A percentile compares a stretch with the other conserved stretches of the same genome.
Evolutionary conservation across 2,329 filamentous ascomycete species (phyloP).

Genomic region (Thielaviopsis populi): DNA sequence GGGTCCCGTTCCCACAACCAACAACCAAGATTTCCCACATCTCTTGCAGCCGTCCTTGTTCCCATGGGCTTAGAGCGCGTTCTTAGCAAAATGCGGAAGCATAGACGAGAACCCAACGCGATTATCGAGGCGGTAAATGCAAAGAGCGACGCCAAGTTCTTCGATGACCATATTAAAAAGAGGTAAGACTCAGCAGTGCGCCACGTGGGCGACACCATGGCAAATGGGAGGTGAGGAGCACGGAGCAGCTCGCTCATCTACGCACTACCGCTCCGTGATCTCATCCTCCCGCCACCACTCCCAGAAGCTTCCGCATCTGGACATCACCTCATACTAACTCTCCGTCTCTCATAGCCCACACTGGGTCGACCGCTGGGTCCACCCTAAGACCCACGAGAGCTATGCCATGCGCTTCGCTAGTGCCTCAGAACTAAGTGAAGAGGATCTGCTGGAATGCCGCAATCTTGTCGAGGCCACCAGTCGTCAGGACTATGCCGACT

Average conservation of each 20-base stretch:
- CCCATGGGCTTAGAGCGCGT: slow-evolving; percentile 15
- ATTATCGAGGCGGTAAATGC: slow-evolving; percentile 79
- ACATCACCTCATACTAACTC: background rate
- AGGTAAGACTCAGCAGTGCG: slow-evolving; percentile 8
- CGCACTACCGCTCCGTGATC: background rate
- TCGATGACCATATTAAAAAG: slow-evolving; percentile 15
- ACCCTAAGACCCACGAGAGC: slow-evolving; percentile 29
- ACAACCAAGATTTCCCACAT: too few species aligned
- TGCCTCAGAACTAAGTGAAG: slow-evolving; percentile 26
- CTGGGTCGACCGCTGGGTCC: slow-evolving; percentile 32
- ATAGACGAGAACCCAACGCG: slow-evolving; percentile 38
- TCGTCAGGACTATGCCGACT: slow-evolving; percentile 45
- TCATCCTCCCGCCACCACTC: background rate
- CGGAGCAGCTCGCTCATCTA: background rate
- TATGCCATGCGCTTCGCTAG: slow-evolving; percentile 33
- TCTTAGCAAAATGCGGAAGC: slow-evolving; percentile 16
- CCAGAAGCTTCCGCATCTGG: background rate
- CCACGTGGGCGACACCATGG: background rate
- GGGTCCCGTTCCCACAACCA: too few species aligned
- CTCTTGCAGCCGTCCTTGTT: background rate
- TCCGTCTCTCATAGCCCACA: slow-evolving; percentile 16
- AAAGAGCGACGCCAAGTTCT: slow-evolving; percentile 64
- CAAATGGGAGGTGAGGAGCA: background rate
- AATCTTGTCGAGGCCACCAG: slow-evolving; percentile 48
- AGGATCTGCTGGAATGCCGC: slow-evolving; percentile 40